Evolutionary conservation across 164 flowering plant genomes (phyloP).

Genomic region (Platanus orientalis): DNA sequence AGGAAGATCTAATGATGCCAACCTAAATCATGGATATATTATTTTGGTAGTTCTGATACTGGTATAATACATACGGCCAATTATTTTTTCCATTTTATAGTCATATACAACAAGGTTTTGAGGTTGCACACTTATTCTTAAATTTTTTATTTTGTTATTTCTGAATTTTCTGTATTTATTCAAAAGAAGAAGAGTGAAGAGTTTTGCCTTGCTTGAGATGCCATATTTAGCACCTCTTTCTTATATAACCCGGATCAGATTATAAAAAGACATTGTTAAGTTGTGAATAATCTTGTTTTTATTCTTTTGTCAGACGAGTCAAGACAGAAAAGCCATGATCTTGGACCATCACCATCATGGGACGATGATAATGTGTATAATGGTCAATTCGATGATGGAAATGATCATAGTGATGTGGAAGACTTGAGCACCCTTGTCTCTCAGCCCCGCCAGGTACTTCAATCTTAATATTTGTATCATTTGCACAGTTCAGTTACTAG

Average conservation of each 20-base stretch:
- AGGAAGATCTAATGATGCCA: too few species aligned
- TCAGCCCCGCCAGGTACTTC: conserved; percentile 84
- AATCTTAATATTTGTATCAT: background rate
- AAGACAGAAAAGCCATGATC: conserved; percentile 35
- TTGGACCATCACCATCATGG: conserved; percentile 52
- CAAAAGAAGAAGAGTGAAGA: too few species aligned
- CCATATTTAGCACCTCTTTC: too few species aligned
- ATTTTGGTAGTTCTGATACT: background rate
- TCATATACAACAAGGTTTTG: background rate
- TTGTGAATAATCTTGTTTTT: background rate
- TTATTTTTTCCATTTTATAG: background rate
- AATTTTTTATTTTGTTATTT: background rate
- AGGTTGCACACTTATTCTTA: background rate
- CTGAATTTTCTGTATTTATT: too few species aligned
- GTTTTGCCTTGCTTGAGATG: too few species aligned
- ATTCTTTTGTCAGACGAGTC: conserved; percentile 37
- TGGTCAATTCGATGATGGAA: conserved; percentile 49
- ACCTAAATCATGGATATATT: background rate
- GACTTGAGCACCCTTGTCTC: conserved; percentile 57
- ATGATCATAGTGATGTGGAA: conserved; percentile 60
- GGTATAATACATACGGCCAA: background rate
- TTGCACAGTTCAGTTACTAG: background rate
- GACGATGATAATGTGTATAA: conserved; percentile 43
- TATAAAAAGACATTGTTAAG: too few species aligned
- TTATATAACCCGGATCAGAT: too few species aligned